These are phyloP conservation scores for Colletotrichum echinochloae DNA, from an alignment of 2,329 filamentous ascomycete genomes.

Conservation along the genomic window DNA sequence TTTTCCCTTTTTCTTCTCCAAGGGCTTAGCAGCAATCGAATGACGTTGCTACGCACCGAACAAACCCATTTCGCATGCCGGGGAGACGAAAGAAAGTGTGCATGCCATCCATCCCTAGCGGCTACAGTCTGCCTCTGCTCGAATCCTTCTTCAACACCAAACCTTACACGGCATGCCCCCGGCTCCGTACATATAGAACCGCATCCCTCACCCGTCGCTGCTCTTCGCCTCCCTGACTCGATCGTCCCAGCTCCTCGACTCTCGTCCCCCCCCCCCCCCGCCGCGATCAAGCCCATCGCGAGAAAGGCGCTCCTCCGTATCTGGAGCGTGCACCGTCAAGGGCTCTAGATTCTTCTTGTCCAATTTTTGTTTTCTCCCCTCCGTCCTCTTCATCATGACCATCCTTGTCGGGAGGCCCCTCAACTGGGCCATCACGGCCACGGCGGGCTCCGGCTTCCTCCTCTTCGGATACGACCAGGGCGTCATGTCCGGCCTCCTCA, in stretches of 20 bases:
- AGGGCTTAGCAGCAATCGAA: constrained; percentile 27
- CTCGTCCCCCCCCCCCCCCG: too few species aligned
- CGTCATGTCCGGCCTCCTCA: constrained; percentile 51
- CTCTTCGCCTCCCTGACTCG: neutral
- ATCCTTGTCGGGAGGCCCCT: constrained; percentile 50
- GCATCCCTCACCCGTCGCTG: constrained; percentile 12
- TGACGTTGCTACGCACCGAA: constrained; percentile 29
- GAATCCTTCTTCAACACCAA: constrained; percentile 21
- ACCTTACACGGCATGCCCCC: constrained; percentile 8
- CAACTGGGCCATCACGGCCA: constrained; percentile 53
- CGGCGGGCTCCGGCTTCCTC: constrained; percentile 53
- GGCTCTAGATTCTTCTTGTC: neutral
- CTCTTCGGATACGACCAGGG: constrained; percentile 43
- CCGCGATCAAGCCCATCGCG: constrained; percentile 20
- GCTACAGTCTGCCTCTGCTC: neutral
- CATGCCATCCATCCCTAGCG: neutral
- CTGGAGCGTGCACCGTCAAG: neutral
- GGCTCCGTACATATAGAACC: constrained; percentile 22
- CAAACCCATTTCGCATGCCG: neutral
- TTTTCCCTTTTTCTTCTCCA: neutral
- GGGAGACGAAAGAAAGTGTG: constrained; percentile 6
- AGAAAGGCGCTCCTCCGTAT: neutral
- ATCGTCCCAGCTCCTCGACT: neutral
- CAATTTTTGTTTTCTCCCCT: too few species aligned
- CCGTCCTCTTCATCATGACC: constrained; percentile 19